Evolutionary conservation across 768 basidiomycete genomes (phyloP).

Genomic region (Hebeloma cylindrosporum): DNA sequence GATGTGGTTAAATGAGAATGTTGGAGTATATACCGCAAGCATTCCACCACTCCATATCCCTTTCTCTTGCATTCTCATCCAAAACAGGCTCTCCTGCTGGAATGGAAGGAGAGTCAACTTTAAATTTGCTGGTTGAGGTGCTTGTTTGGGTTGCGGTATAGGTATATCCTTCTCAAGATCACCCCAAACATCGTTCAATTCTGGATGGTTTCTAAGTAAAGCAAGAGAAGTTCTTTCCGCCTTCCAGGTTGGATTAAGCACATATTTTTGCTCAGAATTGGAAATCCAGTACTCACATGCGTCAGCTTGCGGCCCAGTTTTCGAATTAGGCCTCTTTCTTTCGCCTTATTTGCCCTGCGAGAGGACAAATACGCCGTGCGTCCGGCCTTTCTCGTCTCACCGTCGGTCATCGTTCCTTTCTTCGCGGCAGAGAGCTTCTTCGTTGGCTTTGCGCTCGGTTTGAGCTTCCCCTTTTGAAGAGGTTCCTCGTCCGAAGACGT

Average conservation of each 20-base stretch:
- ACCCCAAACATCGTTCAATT: conserved; percentile 85
- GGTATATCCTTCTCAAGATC: conserved; percentile 68
- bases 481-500: conserved; percentile 31
- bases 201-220: conserved; percentile 71
- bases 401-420: conserved; percentile 38
- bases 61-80: conserved; percentile 95
- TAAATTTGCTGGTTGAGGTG: conserved; percentile 78
- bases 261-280: conserved; percentile 5
- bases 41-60: conserved; percentile 89
- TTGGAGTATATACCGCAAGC: conserved; percentile 65
- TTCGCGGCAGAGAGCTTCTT: conserved; percentile 3
- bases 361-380: conserved; percentile 22
- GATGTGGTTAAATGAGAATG: background rate
- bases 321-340: conserved; percentile 48
- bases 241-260: conserved; percentile 33
- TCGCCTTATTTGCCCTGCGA: conserved; percentile 36
- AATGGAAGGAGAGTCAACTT: conserved; percentile 89
- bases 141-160: conserved; percentile 63
- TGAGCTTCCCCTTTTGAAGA: conserved; percentile 29
- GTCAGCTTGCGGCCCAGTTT: conserved; percentile 77
- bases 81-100: conserved; percentile 91
- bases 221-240: conserved; percentile 69
- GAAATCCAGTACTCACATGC: conserved; percentile 42
- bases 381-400: conserved; percentile 27
- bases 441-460: background rate